phyloP scores from a whole-genome alignment of 148 eudicot species.

The Rhododendron vialii region DNA sequence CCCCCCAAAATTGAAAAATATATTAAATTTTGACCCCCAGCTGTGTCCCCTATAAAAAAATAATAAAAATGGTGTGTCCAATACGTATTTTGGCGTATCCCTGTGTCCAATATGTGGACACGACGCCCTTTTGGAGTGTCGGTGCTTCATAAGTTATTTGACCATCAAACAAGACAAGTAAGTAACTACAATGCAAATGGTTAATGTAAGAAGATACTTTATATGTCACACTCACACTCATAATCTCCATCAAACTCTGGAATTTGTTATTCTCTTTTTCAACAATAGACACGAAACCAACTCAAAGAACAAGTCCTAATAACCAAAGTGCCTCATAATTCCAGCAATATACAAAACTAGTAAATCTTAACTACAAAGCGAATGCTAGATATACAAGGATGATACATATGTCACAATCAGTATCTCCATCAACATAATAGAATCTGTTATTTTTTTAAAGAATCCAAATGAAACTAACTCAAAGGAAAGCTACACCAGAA shows the following conservation, averaged over 20 bases:
- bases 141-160: too few relatives aligned
- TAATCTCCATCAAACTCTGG: neutral
- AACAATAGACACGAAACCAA: neutral
- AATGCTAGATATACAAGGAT: neutral
- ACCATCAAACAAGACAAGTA: neutral
- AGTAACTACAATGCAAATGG: neutral
- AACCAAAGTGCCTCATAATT: neutral
- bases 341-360: neutral
- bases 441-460: neutral
- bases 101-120: too few relatives aligned
- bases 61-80: too few relatives aligned
- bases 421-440: neutral
- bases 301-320: neutral
- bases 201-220: neutral
- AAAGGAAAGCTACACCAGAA: neutral
- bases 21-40: too few relatives aligned
- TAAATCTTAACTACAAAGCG: neutral
- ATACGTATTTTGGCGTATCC: too few relatives aligned
- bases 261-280: neutral
- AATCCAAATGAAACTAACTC: neutral
- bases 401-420: neutral
- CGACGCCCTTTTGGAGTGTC: too few relatives aligned
- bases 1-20: too few relatives aligned
- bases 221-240: conserved; percentile 1
- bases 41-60: too few relatives aligned